Base-by-base conservation (phyloP, 352 stramenopile genomes). In the Phytophthora capsici region DNA sequence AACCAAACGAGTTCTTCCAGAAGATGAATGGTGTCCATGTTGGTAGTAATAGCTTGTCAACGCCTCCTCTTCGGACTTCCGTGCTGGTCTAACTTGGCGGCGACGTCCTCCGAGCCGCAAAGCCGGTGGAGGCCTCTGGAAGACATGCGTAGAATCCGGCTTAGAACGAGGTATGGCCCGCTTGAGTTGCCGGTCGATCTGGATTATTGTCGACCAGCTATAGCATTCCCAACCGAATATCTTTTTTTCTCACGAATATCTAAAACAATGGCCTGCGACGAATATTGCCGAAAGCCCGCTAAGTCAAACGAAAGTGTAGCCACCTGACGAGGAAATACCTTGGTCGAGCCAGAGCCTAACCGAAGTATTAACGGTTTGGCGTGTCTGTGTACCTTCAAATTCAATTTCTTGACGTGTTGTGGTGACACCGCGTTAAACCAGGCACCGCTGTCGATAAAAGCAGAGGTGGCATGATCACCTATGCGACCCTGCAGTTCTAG, bases 361-460 rank as follows among this genome's bases (percentile, higher is more conserved):
- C n/a, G n/a, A n/a, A n/a, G n/a, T n/a, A 43, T 26, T 16, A 41
- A 12, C 23, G 49, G 49, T 46, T 57, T 61, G 13, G 28, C 14
- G 19, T 61, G 52, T 12, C 45, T 30, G 10, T 13, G 41, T 17
- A 14, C 22, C 3, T 0, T 6, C 17, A 61, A 34, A 10, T 61
- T 17, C 4, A 41, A 22, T 38, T 7, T 16, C 5, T 36, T 28
- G 16, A 61, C 41, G 16, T 53, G 41, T 17, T 23, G 40, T 14
- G 40, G 41, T n/a, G 41, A 36, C 23, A 61, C 2, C 6, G 54
- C 54, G n/a, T 62, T 54, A 17, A 54, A 47, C 6, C 16, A 62
- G 16, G 30, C 54, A 28, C 43, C 54, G 38, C 41, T 32, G 16
- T 54, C 43, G 43, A 62, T 45, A 62, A 54, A 54, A 17, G 54